Base-by-base conservation (phyloP, 2,329 filamentous ascomycete genomes). In the Fusarium torulosum region DNA sequence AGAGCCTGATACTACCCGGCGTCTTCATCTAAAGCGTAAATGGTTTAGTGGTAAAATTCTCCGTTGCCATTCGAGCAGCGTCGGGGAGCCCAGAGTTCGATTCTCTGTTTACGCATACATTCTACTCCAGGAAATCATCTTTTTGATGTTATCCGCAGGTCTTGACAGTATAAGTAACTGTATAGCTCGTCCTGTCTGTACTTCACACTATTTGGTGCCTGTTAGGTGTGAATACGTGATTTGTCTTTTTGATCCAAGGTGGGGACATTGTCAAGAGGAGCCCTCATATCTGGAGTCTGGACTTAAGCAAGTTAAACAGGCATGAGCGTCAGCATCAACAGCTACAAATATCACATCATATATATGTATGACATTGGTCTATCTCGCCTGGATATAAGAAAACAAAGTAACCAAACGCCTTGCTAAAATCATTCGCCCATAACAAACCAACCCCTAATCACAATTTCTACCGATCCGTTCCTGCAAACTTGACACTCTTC, bases 401-500 rank as follows among this genome's bases (percentile, higher is more conserved):
- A 19, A 38, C 37, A 23, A 37, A n/a, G 15, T 33, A 9, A 11
- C 40, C 10, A 21, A 51, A 42, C 63, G 60, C 63, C 50, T 37
- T 53, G 60, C 60, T 65, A 15, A 41, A 38, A 27, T 21, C 10
- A 21, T 37, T n/a, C 13, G 20, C 13, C 19, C 31, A 20, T 10
- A 46, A 27, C 29, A 58, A 4, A 31, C 14, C 2, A 27, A 19
- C 13, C n/a, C 9, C 35, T 3, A 4, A 13, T 27, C 41, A n/a
- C 35, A 27, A 14, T n/a, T 29, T 37, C 56, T 47, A 65, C 41
- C 69, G 50, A 54, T 74, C 81, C 11, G 82, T 79, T 42, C 79
- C 80, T 4, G 82, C 84, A 76, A 90, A 88, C 78, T 90, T 90
- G 70, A 90, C 88, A 66, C 86, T 89, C 82, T 89, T 89, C 74